Evolutionary conservation across 192 early-diverging fungal species (phyloP).

Genomic region (Borealophlyctis nickersoniae): DNA sequence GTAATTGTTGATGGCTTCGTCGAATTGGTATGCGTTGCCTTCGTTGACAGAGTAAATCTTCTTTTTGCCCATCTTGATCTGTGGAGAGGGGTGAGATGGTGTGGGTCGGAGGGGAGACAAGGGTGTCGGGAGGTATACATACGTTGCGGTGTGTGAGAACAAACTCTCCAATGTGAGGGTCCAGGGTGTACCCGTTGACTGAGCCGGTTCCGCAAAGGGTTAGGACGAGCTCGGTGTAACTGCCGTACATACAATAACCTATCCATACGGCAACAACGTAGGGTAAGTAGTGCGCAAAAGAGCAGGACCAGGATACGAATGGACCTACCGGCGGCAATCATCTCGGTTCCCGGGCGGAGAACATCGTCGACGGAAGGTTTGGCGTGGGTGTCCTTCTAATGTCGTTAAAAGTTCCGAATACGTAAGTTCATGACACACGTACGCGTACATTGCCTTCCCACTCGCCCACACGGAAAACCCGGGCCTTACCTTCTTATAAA

Average conservation of each 20-base stretch:
- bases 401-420: no score
- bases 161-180: slow-evolving; percentile 96
- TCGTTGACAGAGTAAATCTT: slow-evolving; percentile 99
- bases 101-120: no score
- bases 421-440: no score
- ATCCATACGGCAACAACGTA: no score
- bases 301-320: neutral
- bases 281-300: slow-evolving; percentile 1
- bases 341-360: slow-evolving; percentile 83
- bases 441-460: no score
- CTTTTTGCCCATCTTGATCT: slow-evolving; percentile 56
- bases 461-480: neutral
- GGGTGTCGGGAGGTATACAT: no score
- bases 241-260: slow-evolving; percentile 98
- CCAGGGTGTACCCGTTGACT: slow-evolving; percentile 95
- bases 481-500: slow-evolving; percentile 78
- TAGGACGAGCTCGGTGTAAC: slow-evolving; percentile 59
- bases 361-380: slow-evolving; percentile 63
- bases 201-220: slow-evolving; percentile 63
- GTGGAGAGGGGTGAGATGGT: neutral
- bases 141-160: slow-evolving; percentile 94
- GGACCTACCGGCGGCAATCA: slow-evolving; percentile 70
- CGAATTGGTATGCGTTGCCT: slow-evolving; percentile 91
- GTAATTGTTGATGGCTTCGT: slow-evolving; percentile 82
- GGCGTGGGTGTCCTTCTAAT: slow-evolving; percentile 23